Base-by-base conservation (phyloP, 768 basidiomycete genomes). In the Naematelia encephala region DNA sequence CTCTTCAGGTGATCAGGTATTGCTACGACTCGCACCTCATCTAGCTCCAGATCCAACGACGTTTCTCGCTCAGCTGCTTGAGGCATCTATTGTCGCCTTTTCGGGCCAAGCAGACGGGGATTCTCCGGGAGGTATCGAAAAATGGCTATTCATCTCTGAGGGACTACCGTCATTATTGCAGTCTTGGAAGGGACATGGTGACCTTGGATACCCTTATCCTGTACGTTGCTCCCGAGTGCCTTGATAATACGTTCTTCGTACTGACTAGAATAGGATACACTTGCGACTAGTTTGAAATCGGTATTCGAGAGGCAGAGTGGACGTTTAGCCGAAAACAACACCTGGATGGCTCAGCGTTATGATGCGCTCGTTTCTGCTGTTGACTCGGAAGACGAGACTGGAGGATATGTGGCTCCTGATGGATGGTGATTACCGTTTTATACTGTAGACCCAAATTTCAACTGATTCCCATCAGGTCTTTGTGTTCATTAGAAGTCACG, bases 321-420 rank as follows among this genome's bases (percentile, higher is more conserved):
- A n/a, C 28, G 21, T 16, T 22, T 69, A 23, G 26, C 14, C 14
- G 57, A 45, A 10, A 29, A 44, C 27, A 57, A 58, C 22, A n/a
- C 56, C 5, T 54, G 43, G 51, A 45, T 51, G 4, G 25, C 52
- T 42, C 11, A 44, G 47, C 19, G n/a, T 12, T 44, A 54, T 56
- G 23, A 51, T 8, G 3, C 54, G 26, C 43, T 51, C 30, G 14
- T 64, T 28, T 26, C 47, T 2, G 34, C 57, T 5, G 48, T 60
- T 1, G 69, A 68, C 49, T 39, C 47, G n/a, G 68, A 66, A 5
- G 68, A 70, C 4, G 66, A 73, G 2, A 56, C 55, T 0, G 62
- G 63, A 22, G 48, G 54, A 1, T 66, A 62, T 51, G 48, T 47
- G 4, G 53, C 48, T 10, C 56, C 64, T 1, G 68, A 67, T 12